A percentile compares a stretch with the other conserved stretches of the same genome.
phyloP scores from a whole-genome alignment of 805 yeast genomes.

The Ogataea haglerorum region DNA sequence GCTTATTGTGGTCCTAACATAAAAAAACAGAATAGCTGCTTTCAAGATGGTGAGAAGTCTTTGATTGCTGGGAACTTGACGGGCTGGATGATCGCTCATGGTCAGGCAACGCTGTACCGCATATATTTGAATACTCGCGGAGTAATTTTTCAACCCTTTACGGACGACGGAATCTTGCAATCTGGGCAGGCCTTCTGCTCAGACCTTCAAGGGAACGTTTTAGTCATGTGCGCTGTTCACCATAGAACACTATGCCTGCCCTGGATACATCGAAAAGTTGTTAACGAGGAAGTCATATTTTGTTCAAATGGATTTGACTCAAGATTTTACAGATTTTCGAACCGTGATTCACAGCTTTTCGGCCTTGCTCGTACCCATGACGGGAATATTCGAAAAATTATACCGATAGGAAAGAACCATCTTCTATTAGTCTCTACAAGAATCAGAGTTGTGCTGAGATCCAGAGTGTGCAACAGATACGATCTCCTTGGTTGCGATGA shows the following conservation, averaged over 20 bases:
- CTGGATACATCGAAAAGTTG: not conserved
- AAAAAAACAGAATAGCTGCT: not conserved
- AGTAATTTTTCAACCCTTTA: too few relatives aligned
- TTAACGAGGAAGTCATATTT: not conserved
- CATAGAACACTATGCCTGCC: too few relatives aligned
- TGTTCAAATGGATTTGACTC: constrained; percentile 2
- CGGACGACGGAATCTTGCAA: too few relatives aligned
- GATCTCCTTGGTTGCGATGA: not conserved
- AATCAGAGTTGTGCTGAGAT: not conserved
- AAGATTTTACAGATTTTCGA: not conserved
- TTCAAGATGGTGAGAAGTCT: too few relatives aligned
- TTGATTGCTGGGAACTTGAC: too few relatives aligned
- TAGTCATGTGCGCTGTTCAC: too few relatives aligned
- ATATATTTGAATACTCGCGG: too few relatives aligned
- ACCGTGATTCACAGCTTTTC: not conserved
- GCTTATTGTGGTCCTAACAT: not conserved
- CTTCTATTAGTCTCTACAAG: not conserved
- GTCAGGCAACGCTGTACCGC: too few relatives aligned
- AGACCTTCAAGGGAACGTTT: too few relatives aligned
- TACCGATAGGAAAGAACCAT: not conserved
- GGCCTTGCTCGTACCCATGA: not conserved
- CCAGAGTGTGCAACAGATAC: not conserved
- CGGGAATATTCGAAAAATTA: not conserved
- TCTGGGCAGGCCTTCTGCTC: too few relatives aligned
- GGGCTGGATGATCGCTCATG: too few relatives aligned